These are phyloP conservation scores for Paracoccidioides lutzii DNA, from an alignment of 2,329 filamentous ascomycete species.

Conservation along the genomic window DNA sequence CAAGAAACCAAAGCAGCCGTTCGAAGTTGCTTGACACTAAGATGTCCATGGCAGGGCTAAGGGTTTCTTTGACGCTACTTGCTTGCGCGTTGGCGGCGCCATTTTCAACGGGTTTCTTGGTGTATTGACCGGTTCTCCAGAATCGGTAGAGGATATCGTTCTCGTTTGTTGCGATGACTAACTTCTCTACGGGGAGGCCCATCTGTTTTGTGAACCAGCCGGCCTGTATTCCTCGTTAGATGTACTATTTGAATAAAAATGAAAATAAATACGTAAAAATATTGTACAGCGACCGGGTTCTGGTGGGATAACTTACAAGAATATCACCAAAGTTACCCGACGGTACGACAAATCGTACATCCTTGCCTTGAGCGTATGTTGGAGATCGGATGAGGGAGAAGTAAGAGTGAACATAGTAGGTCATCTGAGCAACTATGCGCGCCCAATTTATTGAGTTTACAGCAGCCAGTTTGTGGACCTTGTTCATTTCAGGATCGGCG, in stretches of 20 bases:
- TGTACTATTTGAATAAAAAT: neutral
- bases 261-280: neutral
- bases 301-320: constrained; percentile 29
- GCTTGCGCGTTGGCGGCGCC: constrained; percentile 19
- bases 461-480: constrained; percentile 69
- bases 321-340: constrained; percentile 97
- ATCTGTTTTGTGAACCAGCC: constrained; percentile 87
- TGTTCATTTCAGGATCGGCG: constrained; percentile 71
- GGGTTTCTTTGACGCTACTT: constrained; percentile 75
- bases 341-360: constrained; percentile 73
- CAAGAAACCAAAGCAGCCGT: constrained; percentile 83
- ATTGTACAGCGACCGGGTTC: too few relatives aligned
- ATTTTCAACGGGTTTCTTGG: constrained; percentile 55
- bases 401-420: constrained; percentile 94
- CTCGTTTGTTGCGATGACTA: constrained; percentile 89
- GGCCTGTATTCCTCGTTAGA: constrained; percentile 15
- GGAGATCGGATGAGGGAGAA: constrained; percentile 58
- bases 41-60: constrained; percentile 95
- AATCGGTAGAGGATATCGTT: constrained; percentile 96
- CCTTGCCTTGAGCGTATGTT: constrained; percentile 44
- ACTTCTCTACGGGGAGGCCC: constrained; percentile 76
- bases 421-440: constrained; percentile 88
- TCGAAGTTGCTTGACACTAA: constrained; percentile 95
- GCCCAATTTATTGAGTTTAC: constrained; percentile 98
- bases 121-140: constrained; percentile 76